phyloP scores from a whole-genome alignment of 2,329 filamentous ascomycete species.

The Fusarium chaquense region DNA sequence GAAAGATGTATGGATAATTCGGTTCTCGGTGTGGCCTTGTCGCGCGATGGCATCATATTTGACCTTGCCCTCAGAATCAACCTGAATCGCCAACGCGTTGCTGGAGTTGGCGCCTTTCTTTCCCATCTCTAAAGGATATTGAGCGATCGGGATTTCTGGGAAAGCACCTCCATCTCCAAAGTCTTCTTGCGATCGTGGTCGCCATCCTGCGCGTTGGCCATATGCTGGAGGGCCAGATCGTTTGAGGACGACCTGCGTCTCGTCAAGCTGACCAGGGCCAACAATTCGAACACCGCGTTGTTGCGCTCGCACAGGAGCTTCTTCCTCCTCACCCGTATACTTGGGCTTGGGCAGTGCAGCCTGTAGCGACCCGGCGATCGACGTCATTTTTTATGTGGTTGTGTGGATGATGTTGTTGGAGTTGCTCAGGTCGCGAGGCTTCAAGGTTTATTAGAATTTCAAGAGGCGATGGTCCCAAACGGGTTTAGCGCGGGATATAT shows the following conservation, averaged over 20 bases:
- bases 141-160: constrained; percentile 91
- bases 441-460: constrained; percentile 51
- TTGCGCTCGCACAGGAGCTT: constrained; percentile 76
- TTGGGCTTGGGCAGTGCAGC: constrained; percentile 88
- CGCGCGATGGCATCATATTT: constrained; percentile 96
- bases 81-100: constrained; percentile 92
- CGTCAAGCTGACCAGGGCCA: constrained; percentile 81
- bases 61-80: constrained; percentile 90
- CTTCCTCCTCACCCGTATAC: constrained; percentile 91
- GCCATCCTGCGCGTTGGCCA: constrained; percentile 88
- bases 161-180: constrained; percentile 97
- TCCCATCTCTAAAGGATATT: constrained; percentile 97
- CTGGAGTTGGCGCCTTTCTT: constrained; percentile 78
- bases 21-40: constrained; percentile 84
- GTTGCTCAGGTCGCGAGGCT: constrained; percentile 35
- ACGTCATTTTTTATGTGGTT: constrained; percentile 65
- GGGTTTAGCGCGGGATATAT: constrained; percentile 47
- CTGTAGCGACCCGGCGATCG: constrained; percentile 78
- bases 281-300: constrained; percentile 86
- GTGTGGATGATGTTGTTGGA: constrained; percentile 41
- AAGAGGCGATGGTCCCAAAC: constrained; percentile 47
- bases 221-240: constrained; percentile 88
- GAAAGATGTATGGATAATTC: constrained; percentile 94
- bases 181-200: constrained; percentile 88
- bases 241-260: constrained; percentile 86